Base-by-base conservation (phyloP, 805 yeast genomes). In the Starmerella gropengiesseri region DNA sequence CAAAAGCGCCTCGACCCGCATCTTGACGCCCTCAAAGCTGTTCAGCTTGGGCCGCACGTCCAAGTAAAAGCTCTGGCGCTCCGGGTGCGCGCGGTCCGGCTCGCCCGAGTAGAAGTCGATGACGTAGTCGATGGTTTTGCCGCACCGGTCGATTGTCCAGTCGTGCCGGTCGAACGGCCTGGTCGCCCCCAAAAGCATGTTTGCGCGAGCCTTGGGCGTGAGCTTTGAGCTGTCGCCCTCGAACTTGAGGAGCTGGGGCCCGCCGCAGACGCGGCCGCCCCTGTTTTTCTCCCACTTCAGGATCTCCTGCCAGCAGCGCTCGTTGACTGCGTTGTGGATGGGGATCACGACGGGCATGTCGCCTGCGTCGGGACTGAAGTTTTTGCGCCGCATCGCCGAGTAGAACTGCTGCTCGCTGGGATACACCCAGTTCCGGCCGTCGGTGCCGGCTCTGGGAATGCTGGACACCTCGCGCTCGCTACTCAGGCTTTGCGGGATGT, bases 81-180 rank as follows among this genome's bases (percentile, higher is more conserved):
- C 69, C 2, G 73, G 70, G 37, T 60, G 60, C 18, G 53, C 43
- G 4, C 72, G 68, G 43, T 66, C 65, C 7, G 76, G 68, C 41
- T 70, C 71, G 5, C 80, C 79, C 11, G 74, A 60, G 61, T 89
- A 89, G 59, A 86, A 89, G 60, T 89, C 98, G 55, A 89, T 89
- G 33, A 89, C 96, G 55, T 89, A 89, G 37, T 85, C 95, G 17
- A 89, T 71, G 39, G 73, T 70, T 18, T 65, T 71, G 3, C 97
- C 97, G 60, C 95, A 84, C 41, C 96, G 67, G 54, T 81, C 77
- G 9, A 89, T 71, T 6, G 72, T 68, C 98, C 98, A 89, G 62
- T 89, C 98, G 59, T 89, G 98, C 55, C 98, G 73, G 62, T 89
- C 98, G 63, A 89, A 89, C 0, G 98, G 98, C 48, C 72, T 72